Evolutionary conservation across 345 rosid species (phyloP).

Genomic region (Arabis hirsuta): DNA sequence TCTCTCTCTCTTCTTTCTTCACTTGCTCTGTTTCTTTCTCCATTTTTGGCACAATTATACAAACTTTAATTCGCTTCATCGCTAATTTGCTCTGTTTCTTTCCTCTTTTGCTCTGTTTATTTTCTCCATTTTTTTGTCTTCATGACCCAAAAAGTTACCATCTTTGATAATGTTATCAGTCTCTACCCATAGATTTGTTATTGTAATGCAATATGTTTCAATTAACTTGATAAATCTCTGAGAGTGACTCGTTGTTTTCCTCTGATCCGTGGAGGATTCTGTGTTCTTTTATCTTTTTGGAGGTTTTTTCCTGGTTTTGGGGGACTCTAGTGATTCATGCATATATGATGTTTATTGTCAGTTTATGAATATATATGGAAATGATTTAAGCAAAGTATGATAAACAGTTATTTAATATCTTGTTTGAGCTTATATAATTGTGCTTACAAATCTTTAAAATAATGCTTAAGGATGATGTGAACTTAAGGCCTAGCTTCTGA

Average conservation of each 20-base stretch:
- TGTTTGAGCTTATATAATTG: constrained; percentile 35
- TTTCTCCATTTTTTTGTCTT: background rate
- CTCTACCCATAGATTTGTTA: constrained; percentile 1
- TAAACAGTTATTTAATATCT: constrained; percentile 32
- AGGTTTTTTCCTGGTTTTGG: constrained; percentile 19
- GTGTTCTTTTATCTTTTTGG: background rate
- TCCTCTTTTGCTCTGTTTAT: background rate
- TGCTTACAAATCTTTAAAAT: constrained; percentile 31
- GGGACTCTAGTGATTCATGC: constrained; percentile 48
- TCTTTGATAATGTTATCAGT: background rate
- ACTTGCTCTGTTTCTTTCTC: background rate
- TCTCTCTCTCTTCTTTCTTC: constrained; percentile 12
- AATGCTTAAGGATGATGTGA: constrained; percentile 38
- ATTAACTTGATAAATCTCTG: background rate
- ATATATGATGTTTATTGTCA: constrained; percentile 47
- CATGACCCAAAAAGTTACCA: background rate
- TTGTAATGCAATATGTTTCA: background rate
- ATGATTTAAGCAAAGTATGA: constrained; percentile 33
- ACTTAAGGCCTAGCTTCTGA: constrained; percentile 50
- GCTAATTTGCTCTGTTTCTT: constrained; percentile 2
- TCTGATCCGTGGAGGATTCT: constrained; percentile 34
- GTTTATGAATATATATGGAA: constrained; percentile 40
- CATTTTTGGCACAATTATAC: background rate
- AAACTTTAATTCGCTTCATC: background rate
- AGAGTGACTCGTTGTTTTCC: background rate